Evolutionary conservation across 2,329 filamentous ascomycete genomes (phyloP), one percentile per base, ranked within the genome.

Genomic region (Chaetoscypha palmicola): DNA sequence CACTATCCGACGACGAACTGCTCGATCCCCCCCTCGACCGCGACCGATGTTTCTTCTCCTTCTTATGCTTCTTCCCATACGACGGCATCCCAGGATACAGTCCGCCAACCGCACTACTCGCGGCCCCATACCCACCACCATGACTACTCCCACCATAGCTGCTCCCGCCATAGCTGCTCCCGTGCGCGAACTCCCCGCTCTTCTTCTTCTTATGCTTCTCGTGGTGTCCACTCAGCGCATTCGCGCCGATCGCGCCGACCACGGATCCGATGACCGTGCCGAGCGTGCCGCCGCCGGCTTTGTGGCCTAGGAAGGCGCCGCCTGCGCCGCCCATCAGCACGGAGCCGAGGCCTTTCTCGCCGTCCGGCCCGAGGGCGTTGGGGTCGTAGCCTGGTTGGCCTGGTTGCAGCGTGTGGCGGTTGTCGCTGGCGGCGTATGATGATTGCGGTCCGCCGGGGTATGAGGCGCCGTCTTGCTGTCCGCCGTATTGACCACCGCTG

Each of bases 231-330:
- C 72, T 70, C 28, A 77, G 57, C 14, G 69, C 62, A 51, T 78
- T 78, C 5, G 76, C 76, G 2, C 69, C 71, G 10, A 77, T 66
- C 0, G 74, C 75, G 19, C 77, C 77, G 9, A 69, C 72, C 2
- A 76, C 66, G 5, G 69, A 63, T 0, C 75, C 75, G 1, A 71
- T 66, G 4, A 77, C 53, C 2, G 75, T 73, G 19, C 72, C 72
- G 26, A 79, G 56, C 37, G 70, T 63, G 5, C 74, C 73, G 41
- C 73, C 72, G 16, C 75, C 74, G 9, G 74, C 58, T 59, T 79
- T 71, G 56, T 77, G 70, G 0, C 70, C 75, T 0, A 75, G 45
- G 45, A 73, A 71, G 0, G 70, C 75, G 28, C 76, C 38, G 11
- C 32, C 24, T 11, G 21, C 34, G 28, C 31, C 47, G 20, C 45